Evolutionary conservation across 176 grass and related monocot species (phyloP).

Genomic region (Metroxylon sagu): DNA sequence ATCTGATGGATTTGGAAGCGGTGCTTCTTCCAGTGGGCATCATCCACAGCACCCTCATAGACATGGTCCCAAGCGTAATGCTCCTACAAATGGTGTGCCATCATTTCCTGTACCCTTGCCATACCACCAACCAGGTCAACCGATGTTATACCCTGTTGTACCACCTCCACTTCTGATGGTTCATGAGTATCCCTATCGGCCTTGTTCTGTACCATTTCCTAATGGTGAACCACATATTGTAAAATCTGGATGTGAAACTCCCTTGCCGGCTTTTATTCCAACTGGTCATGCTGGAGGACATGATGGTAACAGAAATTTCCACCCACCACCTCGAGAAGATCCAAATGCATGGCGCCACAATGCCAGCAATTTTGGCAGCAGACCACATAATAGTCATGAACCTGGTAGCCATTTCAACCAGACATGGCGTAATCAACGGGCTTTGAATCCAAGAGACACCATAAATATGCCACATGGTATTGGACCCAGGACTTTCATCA

Average conservation of each 20-base stretch:
- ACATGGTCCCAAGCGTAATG: constrained; percentile 52
- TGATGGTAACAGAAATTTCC: constrained; percentile 44
- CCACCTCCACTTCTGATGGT: constrained; percentile 39
- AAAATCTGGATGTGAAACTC: constrained; percentile 41
- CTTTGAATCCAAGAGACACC: constrained; percentile 42
- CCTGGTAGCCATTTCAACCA: constrained; percentile 39
- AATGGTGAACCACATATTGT: constrained; percentile 37
- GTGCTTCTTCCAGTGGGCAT: constrained; percentile 30
- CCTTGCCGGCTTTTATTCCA: constrained; percentile 33
- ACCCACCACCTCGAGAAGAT: constrained; percentile 34
- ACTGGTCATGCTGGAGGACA: constrained; percentile 38
- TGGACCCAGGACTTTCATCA: constrained; percentile 47
- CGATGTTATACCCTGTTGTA: constrained; percentile 54
- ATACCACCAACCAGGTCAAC: constrained; percentile 59
- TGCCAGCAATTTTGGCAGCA: constrained; percentile 34
- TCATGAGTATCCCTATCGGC: constrained; percentile 56
- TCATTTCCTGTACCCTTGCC: constrained; percentile 38
- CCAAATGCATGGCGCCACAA: constrained; percentile 41
- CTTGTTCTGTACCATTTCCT: constrained; percentile 26
- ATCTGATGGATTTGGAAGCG: constrained; percentile 53
- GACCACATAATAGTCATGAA: constrained; percentile 38
- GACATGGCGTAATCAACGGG: constrained; percentile 32
- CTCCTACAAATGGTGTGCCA: constrained; percentile 43
- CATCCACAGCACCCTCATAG: constrained; percentile 38
- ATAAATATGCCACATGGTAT: constrained; percentile 34